phyloP scores from a whole-genome alignment of 257 asterid species.

The Solanum chmielewskii region DNA sequence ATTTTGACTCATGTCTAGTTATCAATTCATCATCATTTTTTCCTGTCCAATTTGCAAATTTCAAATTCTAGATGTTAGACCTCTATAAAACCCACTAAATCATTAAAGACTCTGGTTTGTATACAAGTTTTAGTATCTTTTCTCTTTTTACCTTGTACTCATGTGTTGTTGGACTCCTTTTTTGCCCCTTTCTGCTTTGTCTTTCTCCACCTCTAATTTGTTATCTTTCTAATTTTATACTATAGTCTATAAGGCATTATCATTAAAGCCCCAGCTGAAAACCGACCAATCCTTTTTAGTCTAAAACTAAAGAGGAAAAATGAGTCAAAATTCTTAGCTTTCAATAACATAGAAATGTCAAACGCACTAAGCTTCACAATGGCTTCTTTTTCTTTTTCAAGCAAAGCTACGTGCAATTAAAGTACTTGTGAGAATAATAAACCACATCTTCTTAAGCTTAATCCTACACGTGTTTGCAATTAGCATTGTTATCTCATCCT shows the following conservation, averaged over 20 bases:
- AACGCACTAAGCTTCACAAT: slow-evolving; percentile 3
- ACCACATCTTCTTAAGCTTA: background rate
- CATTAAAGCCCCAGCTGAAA: background rate
- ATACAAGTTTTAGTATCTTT: slow-evolving; percentile 9
- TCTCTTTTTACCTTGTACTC: background rate
- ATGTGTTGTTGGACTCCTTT: slow-evolving; percentile 9
- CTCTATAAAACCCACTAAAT: background rate
- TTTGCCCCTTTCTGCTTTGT: slow-evolving; percentile 3
- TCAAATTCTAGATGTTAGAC: slow-evolving; percentile 13
- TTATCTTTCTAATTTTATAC: slow-evolving; percentile 6
- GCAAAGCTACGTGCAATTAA: slow-evolving; percentile 14
- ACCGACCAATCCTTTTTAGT: slow-evolving; percentile 9
- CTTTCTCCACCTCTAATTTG: slow-evolving; percentile 10
- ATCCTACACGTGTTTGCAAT: slow-evolving; percentile 9
- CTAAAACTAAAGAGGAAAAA: slow-evolving; percentile 1
- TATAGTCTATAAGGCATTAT: background rate
- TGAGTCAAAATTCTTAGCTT: slow-evolving; percentile 1
- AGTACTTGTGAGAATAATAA: background rate
- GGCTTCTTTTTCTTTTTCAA: slow-evolving; percentile 9
- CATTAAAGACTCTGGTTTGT: background rate
- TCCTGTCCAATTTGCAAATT: slow-evolving; percentile 3
- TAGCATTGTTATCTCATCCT: background rate
- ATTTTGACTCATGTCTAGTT: slow-evolving; percentile 5
- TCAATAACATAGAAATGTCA: slow-evolving; percentile 6
- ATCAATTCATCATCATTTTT: slow-evolving; percentile 7